Evolutionary conservation across 1,284 basidiomycete species (phyloP).

Genomic region (Tausonia pullulans): DNA sequence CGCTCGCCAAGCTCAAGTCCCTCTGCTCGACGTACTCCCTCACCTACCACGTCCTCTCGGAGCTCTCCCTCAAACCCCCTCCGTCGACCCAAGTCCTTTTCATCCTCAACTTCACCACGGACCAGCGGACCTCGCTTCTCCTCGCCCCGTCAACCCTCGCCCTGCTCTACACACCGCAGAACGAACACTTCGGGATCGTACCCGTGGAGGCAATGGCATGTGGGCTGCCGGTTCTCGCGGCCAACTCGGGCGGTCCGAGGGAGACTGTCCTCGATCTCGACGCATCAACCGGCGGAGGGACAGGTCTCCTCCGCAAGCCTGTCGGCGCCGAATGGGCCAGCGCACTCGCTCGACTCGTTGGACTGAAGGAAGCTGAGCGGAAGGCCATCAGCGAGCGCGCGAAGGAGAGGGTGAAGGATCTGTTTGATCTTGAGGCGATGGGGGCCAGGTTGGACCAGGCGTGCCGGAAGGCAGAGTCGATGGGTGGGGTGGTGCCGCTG

Average conservation of each 20-base stretch:
- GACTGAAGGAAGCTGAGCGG: conserved; percentile 42
- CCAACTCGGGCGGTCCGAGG: conserved; percentile 78
- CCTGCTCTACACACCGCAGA: conserved; percentile 83
- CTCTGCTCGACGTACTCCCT: conserved; percentile 43
- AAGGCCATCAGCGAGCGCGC: conserved; percentile 45
- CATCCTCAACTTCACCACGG: conserved; percentile 71
- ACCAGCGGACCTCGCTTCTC: conserved; percentile 66
- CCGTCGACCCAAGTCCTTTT: conserved; percentile 56
- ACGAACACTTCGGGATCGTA: conserved; percentile 96
- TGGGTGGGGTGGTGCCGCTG: conserved; percentile 24
- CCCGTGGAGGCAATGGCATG: conserved; percentile 92
- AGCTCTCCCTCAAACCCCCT: conserved; percentile 34
- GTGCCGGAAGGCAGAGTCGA: conserved; percentile 41
- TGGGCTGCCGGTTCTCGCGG: conserved; percentile 79
- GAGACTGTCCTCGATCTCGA: conserved; percentile 53
- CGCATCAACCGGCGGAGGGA: conserved; percentile 38
- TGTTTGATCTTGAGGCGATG: conserved; percentile 56
- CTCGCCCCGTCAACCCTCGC: conserved; percentile 50
- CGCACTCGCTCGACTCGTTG: conserved; percentile 51
- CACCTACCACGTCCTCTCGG: conserved; percentile 43
- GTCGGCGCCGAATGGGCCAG: conserved; percentile 55
- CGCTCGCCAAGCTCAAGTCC: conserved; percentile 47
- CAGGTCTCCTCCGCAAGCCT: conserved; percentile 53
- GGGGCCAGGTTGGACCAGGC: conserved; percentile 51
- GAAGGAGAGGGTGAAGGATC: conserved; percentile 45